Base-by-base conservation (phyloP, 2,329 filamentous ascomycete species). In the Zymoseptoria ardabiliae region DNA sequence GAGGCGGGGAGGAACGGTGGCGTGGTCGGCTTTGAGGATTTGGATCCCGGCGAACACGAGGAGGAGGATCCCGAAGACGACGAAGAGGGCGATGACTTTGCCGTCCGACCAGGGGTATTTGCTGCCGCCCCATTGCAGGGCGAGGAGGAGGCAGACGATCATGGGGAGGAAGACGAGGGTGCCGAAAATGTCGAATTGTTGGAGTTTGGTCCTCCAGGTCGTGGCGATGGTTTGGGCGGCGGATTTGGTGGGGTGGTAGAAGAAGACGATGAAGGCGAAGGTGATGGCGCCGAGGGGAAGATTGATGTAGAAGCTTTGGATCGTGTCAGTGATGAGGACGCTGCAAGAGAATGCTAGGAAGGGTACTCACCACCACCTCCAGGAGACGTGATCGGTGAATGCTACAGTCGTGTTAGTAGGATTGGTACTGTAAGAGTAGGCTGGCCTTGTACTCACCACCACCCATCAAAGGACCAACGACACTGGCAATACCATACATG, bases 291-390 rank as follows among this genome's bases (percentile, higher is more conserved):
- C 79, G 35, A 83, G 75, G 0, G 81, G 81, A 1, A 83, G 70
- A 62, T 84, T 83, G 68, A 83, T 81, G 58, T 78, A 80, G 70
- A 57, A 64, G 56, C 61, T n/a, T n/a, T n/a, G n/a, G n/a, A n/a
- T 28, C 25, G 9, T 28, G 25, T 28, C 8, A 28, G 25, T 28
- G 9, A 1, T 7, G 25, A 2, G 1, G 25, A 28, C 7, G 25
- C 8, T 28, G 2, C 25, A 28, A 9, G 8, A 9, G 25, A 28
- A 28, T 28, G 8, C 25, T 28, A 8, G 25, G 25, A 2, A 28
- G 2, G 2, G 9, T 28, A 28, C 25, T 28, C 25, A 28, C 25
- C 25, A 28, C 25, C 25, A 69, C 30, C 68, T 56, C 68, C 68
- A 70, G 8, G 63, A 61, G 13, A 69, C 57, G 54, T 68, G 59